These are phyloP conservation scores for Bimuria novae-zelandiae DNA, from an alignment of 2,329 filamentous ascomycete species.

Conservation along the genomic window DNA sequence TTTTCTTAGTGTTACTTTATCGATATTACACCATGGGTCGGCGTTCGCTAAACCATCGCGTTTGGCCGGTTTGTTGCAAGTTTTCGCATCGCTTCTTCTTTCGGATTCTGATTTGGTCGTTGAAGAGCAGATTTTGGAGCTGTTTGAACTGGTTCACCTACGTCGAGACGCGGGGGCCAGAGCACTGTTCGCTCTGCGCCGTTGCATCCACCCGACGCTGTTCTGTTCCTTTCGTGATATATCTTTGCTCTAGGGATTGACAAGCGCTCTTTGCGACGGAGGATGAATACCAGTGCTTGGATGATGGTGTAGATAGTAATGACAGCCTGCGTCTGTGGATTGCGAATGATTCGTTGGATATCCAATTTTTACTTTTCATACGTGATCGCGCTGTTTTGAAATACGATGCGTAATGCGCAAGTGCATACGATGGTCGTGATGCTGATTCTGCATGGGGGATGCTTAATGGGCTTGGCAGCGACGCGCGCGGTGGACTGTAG, in stretches of 20 bases:
- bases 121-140: background rate
- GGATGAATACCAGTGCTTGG: background rate
- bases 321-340: slow-evolving; percentile 1
- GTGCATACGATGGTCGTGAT: too few species aligned
- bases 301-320: slow-evolving; percentile 19
- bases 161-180: background rate
- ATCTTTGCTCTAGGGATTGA: background rate
- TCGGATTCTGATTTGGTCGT: slow-evolving; percentile 13
- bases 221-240: slow-evolving; percentile 12
- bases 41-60: slow-evolving; percentile 24
- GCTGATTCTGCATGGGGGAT: background rate
- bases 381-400: too few species aligned
- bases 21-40: slow-evolving; percentile 20
- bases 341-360: background rate
- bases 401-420: too few species aligned
- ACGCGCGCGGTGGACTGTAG: slow-evolving; percentile 21
- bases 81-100: slow-evolving; percentile 17
- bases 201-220: background rate
- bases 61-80: slow-evolving; percentile 1
- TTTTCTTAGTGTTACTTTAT: slow-evolving; percentile 18
- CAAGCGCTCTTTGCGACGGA: background rate
- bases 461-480: slow-evolving; percentile 10
- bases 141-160: slow-evolving; percentile 4
- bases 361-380: too few species aligned
- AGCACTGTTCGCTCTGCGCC: background rate